Percentiles rank a stretch among this genome's conserved stretches.
phyloP scores from a whole-genome alignment of 768 basidiomycete genomes.

The Xerocomellus dryophilus region DNA sequence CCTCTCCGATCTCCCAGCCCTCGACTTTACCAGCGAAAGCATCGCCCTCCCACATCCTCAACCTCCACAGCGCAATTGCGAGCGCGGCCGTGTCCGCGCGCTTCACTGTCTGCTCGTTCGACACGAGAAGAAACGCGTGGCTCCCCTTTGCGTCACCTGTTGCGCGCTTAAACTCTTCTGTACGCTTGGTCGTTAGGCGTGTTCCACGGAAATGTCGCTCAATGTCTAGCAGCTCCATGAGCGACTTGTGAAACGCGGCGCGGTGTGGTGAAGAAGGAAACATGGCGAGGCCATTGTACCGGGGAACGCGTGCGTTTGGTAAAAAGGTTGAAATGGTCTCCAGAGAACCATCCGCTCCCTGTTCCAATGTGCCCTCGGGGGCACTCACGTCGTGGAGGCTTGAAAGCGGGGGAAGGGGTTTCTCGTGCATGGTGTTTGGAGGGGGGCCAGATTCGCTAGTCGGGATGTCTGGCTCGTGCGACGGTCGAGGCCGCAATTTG shows the following conservation, averaged over 20 bases:
- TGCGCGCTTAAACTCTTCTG: not conserved
- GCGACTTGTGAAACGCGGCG: conserved; percentile 48
- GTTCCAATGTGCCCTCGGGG: not conserved
- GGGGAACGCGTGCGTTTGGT: conserved; percentile 45
- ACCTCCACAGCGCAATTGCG: conserved; percentile 74
- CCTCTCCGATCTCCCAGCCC: conserved; percentile 39
- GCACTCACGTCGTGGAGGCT: conserved; percentile 11
- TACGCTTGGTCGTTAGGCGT: not conserved
- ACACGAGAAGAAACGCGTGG: conserved; percentile 66
- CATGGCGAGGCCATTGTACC: conserved; percentile 63
- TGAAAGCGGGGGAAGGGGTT: conserved; percentile 29
- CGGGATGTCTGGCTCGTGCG: conserved; percentile 36
- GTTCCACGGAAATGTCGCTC: conserved; percentile 38
- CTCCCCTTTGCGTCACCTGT: conserved; percentile 47
- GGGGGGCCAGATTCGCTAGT: conserved; percentile 5
- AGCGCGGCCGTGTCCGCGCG: conserved; percentile 62
- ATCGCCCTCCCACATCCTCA: conserved; percentile 71
- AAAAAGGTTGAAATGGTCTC: conserved; percentile 24
- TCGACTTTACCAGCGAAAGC: conserved; percentile 10
- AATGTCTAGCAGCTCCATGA: conserved; percentile 46
- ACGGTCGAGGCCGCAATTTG: conserved; percentile 41
- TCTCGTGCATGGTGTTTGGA: conserved; percentile 3
- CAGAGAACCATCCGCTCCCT: not conserved
- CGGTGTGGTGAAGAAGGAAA: conserved; percentile 65
- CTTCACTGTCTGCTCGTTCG: conserved; percentile 45